Conservation (phyloP, 2,329 filamentous ascomycete genomes). For the Dichotomopilus funicola region DNA sequence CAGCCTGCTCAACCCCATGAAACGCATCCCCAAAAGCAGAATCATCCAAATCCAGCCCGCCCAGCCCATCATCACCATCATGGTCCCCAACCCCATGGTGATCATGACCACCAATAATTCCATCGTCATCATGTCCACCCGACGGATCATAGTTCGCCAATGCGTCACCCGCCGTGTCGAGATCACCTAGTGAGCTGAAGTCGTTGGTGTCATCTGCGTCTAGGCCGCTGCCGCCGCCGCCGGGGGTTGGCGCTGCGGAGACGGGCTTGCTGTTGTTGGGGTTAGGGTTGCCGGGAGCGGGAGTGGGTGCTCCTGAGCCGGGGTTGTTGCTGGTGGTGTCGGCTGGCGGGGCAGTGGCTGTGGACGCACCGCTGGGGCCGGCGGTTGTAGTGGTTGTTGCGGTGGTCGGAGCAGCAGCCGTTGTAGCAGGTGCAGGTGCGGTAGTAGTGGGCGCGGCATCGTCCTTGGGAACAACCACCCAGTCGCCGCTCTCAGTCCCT, state of each 20-base stretch:
- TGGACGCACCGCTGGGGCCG: background rate
- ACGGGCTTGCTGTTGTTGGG: conserved; percentile 29
- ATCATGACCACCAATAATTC: too few species aligned
- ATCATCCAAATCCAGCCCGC: conserved; percentile 58
- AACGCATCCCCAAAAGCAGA: conserved; percentile 81
- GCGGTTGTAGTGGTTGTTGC: background rate
- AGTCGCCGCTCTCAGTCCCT: conserved; percentile 55
- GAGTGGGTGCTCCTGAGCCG: background rate
- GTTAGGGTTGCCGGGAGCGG: background rate
- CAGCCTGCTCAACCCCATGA: conserved; percentile 49
- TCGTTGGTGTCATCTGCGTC: conserved; percentile 47
- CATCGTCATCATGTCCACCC: conserved; percentile 43
- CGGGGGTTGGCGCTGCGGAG: conserved; percentile 41
- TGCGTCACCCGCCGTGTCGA: conserved; percentile 67
- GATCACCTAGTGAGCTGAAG: conserved; percentile 56
- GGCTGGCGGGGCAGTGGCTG: background rate
- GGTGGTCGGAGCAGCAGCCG: background rate
- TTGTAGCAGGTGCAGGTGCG: too few species aligned
- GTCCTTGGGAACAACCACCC: conserved; percentile 67
- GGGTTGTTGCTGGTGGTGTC: conserved; percentile 17
- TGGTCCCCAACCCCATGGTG: too few species aligned
- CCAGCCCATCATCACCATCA: too few species aligned
- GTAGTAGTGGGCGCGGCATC: conserved; percentile 21
- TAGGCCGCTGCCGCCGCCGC: conserved; percentile 27
- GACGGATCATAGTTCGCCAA: conserved; percentile 54